Conservation (phyloP, 768 basidiomycete genomes). For the Suillus subluteus region DNA sequence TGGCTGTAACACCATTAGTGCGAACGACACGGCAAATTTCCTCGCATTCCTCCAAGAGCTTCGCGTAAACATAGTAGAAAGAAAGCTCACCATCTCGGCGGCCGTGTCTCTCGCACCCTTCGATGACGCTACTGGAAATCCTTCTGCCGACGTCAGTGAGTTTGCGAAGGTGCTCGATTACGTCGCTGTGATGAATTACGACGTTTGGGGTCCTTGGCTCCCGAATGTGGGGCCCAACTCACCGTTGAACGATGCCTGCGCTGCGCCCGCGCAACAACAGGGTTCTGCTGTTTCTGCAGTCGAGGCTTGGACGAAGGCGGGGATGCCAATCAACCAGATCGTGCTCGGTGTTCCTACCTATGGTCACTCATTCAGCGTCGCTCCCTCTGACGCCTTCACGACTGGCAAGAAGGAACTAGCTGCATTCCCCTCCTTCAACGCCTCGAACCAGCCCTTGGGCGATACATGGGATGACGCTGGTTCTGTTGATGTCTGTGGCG, state of each 20-base stretch:
- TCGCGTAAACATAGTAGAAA: constrained; percentile 51
- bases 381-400: constrained; percentile 40
- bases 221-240: constrained; percentile 75
- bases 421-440: constrained; percentile 54
- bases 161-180: constrained; percentile 75
- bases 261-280: constrained; percentile 53
- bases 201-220: constrained; percentile 56
- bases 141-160: constrained; percentile 67
- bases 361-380: constrained; percentile 70
- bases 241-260: constrained; percentile 79
- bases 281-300: constrained; percentile 81
- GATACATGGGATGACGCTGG: constrained; percentile 57
- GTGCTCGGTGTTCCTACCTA: constrained; percentile 83
- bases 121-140: constrained; percentile 56
- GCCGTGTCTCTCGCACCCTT: constrained; percentile 71
- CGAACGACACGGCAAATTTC: constrained; percentile 74
- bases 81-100: constrained; percentile 66
- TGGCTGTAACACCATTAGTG: constrained; percentile 64
- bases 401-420: constrained; percentile 40
- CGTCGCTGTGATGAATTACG: constrained; percentile 70
- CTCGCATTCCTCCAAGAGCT: constrained; percentile 75
- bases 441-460: constrained; percentile 47
- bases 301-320: constrained; percentile 71
- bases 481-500: constrained; percentile 59
- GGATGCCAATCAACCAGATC: constrained; percentile 72